Percentiles rank a stretch among this genome's conserved stretches.
Evolutionary conservation across 148 eudicot species (phyloP).

Genomic region (Salicornia ramosissima): DNA sequence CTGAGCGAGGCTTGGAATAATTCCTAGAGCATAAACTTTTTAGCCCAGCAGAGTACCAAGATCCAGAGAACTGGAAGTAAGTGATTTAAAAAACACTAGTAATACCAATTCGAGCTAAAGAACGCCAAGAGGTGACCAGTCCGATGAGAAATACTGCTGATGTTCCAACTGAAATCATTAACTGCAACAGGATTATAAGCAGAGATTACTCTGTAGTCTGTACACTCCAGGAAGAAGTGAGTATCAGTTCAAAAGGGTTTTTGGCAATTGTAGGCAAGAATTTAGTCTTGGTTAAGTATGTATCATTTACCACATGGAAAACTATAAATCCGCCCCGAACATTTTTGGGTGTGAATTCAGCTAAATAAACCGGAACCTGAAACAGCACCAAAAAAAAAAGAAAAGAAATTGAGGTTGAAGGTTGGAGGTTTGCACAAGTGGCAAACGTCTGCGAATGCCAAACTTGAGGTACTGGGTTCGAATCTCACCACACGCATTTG

Average conservation of each 20-base stretch:
- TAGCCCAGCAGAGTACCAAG: too few relatives aligned
- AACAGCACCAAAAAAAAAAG: too few relatives aligned
- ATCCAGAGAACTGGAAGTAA: not conserved
- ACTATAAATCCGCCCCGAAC: slow-evolving; percentile 27
- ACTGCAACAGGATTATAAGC: slow-evolving; percentile 13
- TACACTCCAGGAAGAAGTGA: not conserved
- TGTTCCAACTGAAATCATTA: slow-evolving; percentile 22
- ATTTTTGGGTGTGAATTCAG: slow-evolving; percentile 34
- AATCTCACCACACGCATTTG: too few relatives aligned
- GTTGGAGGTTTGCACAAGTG: too few relatives aligned
- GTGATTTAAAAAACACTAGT: not conserved
- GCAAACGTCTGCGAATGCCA: too few relatives aligned
- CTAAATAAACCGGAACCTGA: slow-evolving; percentile 26
- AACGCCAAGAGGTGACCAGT: slow-evolving; percentile 32
- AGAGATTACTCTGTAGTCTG: not conserved
- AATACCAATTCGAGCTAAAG: slow-evolving; percentile 33
- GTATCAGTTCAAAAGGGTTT: not conserved
- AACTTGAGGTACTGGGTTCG: too few relatives aligned
- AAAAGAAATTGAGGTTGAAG: too few relatives aligned
- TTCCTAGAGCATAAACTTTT: slow-evolving; percentile 20
- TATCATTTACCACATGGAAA: slow-evolving; percentile 23
- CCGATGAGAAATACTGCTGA: slow-evolving; percentile 27
- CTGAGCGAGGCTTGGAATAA: slow-evolving; percentile 32
- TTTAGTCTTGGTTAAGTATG: not conserved
- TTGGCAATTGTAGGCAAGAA: not conserved